These are phyloP conservation scores for Sungouiella thailandica DNA, from an alignment of 805 yeast genomes.

Conservation along the genomic window DNA sequence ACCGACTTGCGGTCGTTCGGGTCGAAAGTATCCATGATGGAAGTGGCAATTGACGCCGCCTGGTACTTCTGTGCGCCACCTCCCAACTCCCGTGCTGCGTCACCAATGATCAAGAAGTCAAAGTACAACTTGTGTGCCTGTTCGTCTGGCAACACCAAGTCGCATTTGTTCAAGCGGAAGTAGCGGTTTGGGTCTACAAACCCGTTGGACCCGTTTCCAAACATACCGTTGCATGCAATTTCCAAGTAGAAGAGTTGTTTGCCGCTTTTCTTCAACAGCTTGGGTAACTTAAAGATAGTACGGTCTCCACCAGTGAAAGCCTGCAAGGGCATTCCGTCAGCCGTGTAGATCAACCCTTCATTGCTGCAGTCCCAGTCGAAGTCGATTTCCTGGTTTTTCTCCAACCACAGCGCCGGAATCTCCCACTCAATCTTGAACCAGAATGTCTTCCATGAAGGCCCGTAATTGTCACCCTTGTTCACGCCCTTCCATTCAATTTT, in stretches of 20 bases:
- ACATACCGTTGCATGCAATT: conserved; percentile 92
- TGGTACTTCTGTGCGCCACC: conserved; percentile 67
- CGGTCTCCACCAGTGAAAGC: conserved; percentile 90
- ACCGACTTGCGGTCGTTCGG: conserved; percentile 57
- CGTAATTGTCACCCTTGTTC: conserved; percentile 69
- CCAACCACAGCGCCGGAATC: conserved; percentile 59
- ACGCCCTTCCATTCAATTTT: conserved; percentile 48
- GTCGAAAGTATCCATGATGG: conserved; percentile 81
- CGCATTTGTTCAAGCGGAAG: conserved; percentile 66
- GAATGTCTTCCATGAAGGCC: conserved; percentile 96
- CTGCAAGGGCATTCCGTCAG: conserved; percentile 63
- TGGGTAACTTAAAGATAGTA: conserved; percentile 56
- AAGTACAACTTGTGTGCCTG: conserved; percentile 72
- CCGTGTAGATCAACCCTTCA: conserved; percentile 77
- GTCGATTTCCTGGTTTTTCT: conserved; percentile 45
- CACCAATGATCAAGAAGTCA: conserved; percentile 87
- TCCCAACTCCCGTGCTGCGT: conserved; percentile 83
- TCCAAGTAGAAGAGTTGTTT: conserved; percentile 75
- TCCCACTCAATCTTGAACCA: conserved; percentile 75
- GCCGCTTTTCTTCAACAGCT: conserved; percentile 43
- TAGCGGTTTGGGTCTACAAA: conserved; percentile 71
- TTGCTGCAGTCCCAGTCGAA: conserved; percentile 82
- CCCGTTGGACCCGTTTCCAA: conserved; percentile 61
- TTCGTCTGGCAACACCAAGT: conserved; percentile 73
- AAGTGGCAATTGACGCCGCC: conserved; percentile 75